phyloP scores from a whole-genome alignment of 805 yeast species.

The Ogataea philodendri region DNA sequence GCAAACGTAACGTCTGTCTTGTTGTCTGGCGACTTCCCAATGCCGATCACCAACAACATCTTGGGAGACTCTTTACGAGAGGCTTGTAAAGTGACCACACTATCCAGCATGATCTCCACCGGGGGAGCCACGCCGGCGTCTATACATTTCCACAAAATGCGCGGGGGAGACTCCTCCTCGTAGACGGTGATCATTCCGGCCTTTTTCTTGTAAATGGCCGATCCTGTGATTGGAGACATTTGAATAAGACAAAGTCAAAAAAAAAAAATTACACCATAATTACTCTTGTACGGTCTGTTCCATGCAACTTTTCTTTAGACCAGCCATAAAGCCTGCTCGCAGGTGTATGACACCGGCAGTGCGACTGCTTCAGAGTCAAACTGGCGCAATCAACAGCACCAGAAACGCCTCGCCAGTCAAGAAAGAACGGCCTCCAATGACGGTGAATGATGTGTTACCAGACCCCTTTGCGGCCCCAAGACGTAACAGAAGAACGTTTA shows the following conservation, averaged over 20 bases:
- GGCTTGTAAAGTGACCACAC: constrained; percentile 57
- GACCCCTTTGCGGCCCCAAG: constrained; percentile 62
- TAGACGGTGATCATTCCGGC: constrained; percentile 55
- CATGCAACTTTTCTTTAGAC: constrained; percentile 7
- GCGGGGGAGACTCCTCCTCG: constrained; percentile 57
- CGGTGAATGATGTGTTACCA: constrained; percentile 79
- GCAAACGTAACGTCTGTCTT: constrained; percentile 45
- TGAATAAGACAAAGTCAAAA: too few species aligned
- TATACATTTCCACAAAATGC: constrained; percentile 56
- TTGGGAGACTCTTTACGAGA: constrained; percentile 65
- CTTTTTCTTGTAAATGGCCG: constrained; percentile 53
- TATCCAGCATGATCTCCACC: constrained; percentile 42
- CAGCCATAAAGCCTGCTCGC: neutral
- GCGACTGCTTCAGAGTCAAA: constrained; percentile 14
- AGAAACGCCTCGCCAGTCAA: too few species aligned
- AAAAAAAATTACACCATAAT: constrained; percentile 3
- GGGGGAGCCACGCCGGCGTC: constrained; percentile 42
- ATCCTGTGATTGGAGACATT: constrained; percentile 37
- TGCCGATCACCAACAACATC: constrained; percentile 59
- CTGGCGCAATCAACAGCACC: constrained; percentile 25
- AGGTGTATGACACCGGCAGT: neutral
- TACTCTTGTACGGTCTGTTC: neutral
- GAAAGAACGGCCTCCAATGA: constrained; percentile 43
- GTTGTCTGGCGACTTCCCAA: constrained; percentile 33
- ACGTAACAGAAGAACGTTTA: constrained; percentile 53